Base-by-base conservation (phyloP, 2,329 filamentous ascomycete genomes). In the Camptophora hylomeconis region DNA sequence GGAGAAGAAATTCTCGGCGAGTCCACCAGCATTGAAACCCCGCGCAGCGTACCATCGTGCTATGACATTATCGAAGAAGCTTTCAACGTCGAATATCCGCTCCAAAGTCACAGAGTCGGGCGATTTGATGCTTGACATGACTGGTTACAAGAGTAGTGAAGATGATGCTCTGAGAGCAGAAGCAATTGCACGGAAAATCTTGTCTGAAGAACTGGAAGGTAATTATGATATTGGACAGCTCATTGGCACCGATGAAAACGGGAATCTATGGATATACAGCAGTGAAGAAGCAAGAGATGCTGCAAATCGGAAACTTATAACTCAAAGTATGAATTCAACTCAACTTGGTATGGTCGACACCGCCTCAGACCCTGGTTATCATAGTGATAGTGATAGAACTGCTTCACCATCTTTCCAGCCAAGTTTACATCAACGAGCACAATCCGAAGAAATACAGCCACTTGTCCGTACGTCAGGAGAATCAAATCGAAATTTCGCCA, bases 241-340 rank as follows among this genome's bases (percentile, higher is more conserved):
- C 17, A 93, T 98, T 45, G 89, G 86, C 8, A 87, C 89, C 24
- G 89, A 98, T 49, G 84, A 92, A 48, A 75, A 89, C 35, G 89
- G 89, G 5, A 98, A 98, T 46, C 65, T 98, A n/a, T 95, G 89
- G 87, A 95, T 98, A 42, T 98, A 98, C 59, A 89, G 84, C 57
- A 95, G 86, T 45, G 86, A 95, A 53, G 86, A 93, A 48, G 84
- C 89, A 14, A 95, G 94, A 49, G 79, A 89, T 45, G 79, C 80
- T 5, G 87, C 87, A 17, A 77, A 77, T 60, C 75, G 78, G 20
- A 64, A 66, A 44, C 62, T 65, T 2, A 57, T 60, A 2, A 50
- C 74, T 35, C 60, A 60, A 15, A 57, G 61, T 3, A 56, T 75
- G 39, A 56, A 64, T 3, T 52, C 56, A 8, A 59, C 57, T n/a